These are phyloP conservation scores for Boechera retrofracta DNA, from an alignment of 345 rosid species.

Conservation along the genomic window DNA sequence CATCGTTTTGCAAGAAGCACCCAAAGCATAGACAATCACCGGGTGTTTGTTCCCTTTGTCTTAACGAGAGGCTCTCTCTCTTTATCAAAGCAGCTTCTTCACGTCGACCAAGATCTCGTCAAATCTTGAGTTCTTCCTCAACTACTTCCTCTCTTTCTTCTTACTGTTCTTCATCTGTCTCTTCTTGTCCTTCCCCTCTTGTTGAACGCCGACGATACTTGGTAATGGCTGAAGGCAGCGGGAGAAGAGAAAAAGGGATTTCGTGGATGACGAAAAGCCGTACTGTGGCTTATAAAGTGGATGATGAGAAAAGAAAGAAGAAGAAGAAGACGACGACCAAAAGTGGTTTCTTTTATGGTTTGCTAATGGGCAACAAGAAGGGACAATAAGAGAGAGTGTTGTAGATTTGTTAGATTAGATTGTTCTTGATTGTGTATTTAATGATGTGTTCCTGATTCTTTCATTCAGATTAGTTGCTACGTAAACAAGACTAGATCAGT, in stretches of 20 bases:
- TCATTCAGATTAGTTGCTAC: conserved; percentile 17
- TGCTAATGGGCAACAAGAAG: conserved; percentile 28
- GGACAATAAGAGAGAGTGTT: conserved; percentile 22
- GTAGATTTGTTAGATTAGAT: conserved; percentile 28
- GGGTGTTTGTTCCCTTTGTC: conserved; percentile 46
- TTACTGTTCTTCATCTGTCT: conserved; percentile 37
- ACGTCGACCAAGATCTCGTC: conserved; percentile 19
- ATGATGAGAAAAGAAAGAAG: conserved; percentile 33
- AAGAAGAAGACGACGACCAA: conserved; percentile 16
- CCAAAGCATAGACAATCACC: conserved; percentile 48
- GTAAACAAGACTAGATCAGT: not conserved
- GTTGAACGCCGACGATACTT: conserved; percentile 23
- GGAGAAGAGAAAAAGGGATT: conserved; percentile 23
- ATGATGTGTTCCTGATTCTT: conserved; percentile 21
- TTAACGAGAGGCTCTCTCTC: conserved; percentile 41
- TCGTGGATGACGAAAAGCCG: conserved; percentile 44
- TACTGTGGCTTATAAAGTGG: conserved; percentile 39
- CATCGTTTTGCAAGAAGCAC: conserved; percentile 40
- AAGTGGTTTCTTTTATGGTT: conserved; percentile 39
- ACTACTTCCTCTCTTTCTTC: conserved; percentile 36
- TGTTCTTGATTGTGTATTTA: conserved; percentile 9
- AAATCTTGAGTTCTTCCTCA: conserved; percentile 36
- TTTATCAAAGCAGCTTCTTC: conserved; percentile 36
- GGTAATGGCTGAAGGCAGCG: conserved; percentile 28
- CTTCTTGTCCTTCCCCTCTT: conserved; percentile 48